Percentiles rank a stretch among this genome's conserved stretches.
phyloP scores from a whole-genome alignment of 2,329 filamentous ascomycete genomes.

The Penicillium sp. region DNA sequence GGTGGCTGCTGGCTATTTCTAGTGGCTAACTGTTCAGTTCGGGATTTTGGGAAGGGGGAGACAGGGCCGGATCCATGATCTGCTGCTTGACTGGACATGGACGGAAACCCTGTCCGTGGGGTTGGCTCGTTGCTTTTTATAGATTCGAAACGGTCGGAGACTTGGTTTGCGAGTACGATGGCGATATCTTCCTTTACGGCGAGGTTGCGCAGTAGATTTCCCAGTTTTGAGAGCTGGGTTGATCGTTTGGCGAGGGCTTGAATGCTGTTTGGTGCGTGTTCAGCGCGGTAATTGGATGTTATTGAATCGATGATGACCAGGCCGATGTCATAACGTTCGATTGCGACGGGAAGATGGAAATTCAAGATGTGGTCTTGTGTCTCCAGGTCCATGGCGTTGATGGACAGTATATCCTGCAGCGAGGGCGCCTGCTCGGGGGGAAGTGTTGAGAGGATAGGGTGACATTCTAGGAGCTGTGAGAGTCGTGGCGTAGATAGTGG shows the following conservation, averaged over 20 bases:
- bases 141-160: slow-evolving; percentile 75
- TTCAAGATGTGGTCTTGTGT: slow-evolving; percentile 91
- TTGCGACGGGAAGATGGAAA: slow-evolving; percentile 85
- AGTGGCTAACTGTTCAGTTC: slow-evolving; percentile 11
- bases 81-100: slow-evolving; percentile 15
- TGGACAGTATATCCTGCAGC: slow-evolving; percentile 73
- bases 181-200: slow-evolving; percentile 73
- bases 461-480: slow-evolving; percentile 68
- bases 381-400: slow-evolving; percentile 84
- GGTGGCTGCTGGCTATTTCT: not conserved
- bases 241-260: slow-evolving; percentile 69
- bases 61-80: slow-evolving; percentile 17
- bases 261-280: slow-evolving; percentile 53
- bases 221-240: slow-evolving; percentile 70
- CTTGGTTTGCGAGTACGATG: slow-evolving; percentile 91
- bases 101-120: slow-evolving; percentile 8
- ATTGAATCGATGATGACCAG: slow-evolving; percentile 87
- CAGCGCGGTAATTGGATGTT: slow-evolving; percentile 91
- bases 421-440: slow-evolving; percentile 53
- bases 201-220: slow-evolving; percentile 70
- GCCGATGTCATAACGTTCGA: slow-evolving; percentile 71
- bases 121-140: not conserved
- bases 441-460: slow-evolving; percentile 58
- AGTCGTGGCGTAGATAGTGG: slow-evolving; percentile 78
- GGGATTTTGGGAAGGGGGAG: slow-evolving; percentile 22